Conservation (phyloP, 495 filamentous ascomycete genomes). For the Hypoxylon fuscum region DNA sequence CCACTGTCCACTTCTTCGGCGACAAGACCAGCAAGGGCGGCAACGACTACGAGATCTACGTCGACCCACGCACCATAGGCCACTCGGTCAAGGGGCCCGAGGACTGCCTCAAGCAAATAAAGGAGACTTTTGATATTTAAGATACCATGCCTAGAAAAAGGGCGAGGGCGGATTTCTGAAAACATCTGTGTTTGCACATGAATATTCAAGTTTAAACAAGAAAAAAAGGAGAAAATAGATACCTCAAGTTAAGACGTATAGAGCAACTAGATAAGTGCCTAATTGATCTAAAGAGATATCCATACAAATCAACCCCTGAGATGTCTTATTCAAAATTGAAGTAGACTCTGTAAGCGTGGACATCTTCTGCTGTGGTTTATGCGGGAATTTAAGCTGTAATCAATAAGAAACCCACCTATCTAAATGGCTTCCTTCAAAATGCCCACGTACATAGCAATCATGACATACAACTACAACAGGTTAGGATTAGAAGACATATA, state of each 20-base stretch:
- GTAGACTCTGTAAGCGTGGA: no score
- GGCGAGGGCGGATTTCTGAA: background rate
- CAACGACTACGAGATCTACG: slow-evolving; percentile 95
- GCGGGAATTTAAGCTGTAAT: no score
- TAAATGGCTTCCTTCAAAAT: no score
- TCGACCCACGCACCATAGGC: slow-evolving; percentile 80
- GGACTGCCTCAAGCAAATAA: slow-evolving; percentile 80
- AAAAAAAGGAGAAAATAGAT: no score
- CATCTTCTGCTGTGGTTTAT: no score
- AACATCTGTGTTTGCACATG: background rate
- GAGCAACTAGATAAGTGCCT: background rate
- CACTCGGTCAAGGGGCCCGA: slow-evolving; percentile 83
- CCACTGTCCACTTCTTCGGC: slow-evolving; percentile 95
- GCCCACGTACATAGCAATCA: no score
- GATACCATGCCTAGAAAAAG: background rate
- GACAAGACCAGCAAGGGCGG: slow-evolving; percentile 91
- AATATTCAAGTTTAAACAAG: background rate
- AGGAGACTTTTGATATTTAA: slow-evolving; percentile 78
- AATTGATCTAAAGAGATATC: no score
- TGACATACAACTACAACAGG: no score
- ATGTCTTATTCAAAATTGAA: background rate
- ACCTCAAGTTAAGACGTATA: background rate
- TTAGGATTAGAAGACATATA: no score
- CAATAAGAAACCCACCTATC: no score
- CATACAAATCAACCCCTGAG: background rate